Base-by-base conservation (phyloP, 768 basidiomycete species). In the Lentinula guzmanii region DNA sequence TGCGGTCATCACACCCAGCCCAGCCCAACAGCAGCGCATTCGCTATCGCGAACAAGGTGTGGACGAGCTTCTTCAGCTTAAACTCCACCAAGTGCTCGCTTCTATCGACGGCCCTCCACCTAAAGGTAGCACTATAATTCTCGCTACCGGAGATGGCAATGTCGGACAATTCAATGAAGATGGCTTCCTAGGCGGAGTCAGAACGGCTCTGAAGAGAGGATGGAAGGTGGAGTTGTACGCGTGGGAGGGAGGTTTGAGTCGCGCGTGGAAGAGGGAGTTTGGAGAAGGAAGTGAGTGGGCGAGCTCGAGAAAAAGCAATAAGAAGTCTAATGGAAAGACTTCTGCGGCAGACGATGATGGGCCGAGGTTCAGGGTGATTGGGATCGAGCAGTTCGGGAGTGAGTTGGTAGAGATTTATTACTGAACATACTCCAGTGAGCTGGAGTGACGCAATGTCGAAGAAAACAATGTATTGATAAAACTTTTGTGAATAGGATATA, bases 201-300 rank as follows among this genome's bases (percentile, higher is more conserved):
- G 91, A 61, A 86, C 87, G 11, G 95, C 95, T 4, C 75, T 98
- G 66, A 88, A 86, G 73, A 84, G 88, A 52, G 95, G 95, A 2
- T 98, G 95, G 95, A 82, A 80, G 61, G 93, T 98, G n/a, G 95
- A 98, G 75, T 69, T 98, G 68, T 95, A 93, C 74, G 90, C 91
- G 0, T 98, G 94, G 89, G 89, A 91, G 69, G 86, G 87, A 52
- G 89, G 91, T 1, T 71, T 93, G 62, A 93, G 92, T 70, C 81
- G 84, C 24, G 80, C 87, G 21, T 95, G 91, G 91, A 83, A 78
- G 72, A 77, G 83, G 54, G 84, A 88, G 71, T 91, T 90, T 72
- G 87, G 87, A 1, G 80, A 79, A 34, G 77, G 75, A 3, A 80
- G 76, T 65, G 71, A 65, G 42, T 65, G 58, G 63, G 56, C 18